Evolutionary conservation across 208 protist genomes (phyloP), one percentile per base, ranked within the genome.

Genomic region (Leishmania amazonensis): DNA sequence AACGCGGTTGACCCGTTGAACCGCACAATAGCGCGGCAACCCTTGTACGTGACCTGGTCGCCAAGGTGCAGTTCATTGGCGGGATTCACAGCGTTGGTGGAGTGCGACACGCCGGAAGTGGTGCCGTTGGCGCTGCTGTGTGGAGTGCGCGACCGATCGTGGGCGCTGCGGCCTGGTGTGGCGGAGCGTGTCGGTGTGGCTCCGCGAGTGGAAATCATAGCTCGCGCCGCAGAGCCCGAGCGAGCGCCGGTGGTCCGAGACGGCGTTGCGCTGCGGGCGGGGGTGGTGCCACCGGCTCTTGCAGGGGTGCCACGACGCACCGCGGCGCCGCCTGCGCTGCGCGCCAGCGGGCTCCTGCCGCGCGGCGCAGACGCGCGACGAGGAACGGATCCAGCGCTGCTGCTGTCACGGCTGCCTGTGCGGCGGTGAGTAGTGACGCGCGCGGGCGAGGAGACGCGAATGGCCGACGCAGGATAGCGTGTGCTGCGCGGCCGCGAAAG

Each of bases 1-100:
- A 97, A 97, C 17, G 90, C 83, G 24, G 94, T 97, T 9, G 91
- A 74, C 0, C 94, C 94, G 82, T 96, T 96, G 75, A 96, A 97
- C 62, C 93, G 94, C 65, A 97, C 93, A 54, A 96, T 85, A 21
- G 92, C 94, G 49, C 91, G 85, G 83, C 88, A 94, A 42, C 93
- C 92, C 84, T 96, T 96, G 86, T 97, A 97, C 45, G 86, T 88
- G n/a, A 97, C 93, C 45, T 89, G 88, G 54, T 96, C 93, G 40
- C 89, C 90, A 72, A 96, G 68, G 65, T 91, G 87, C 11, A 97
- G 86, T 60, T 96, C 93, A 71, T 94, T 96, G 49, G 91, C 88
- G 0, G 90, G 89, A 72, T 85, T 92, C 58, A 92, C 87, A 21
- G 82, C 73, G 49, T 79, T 85, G 3, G 78, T 76, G 47, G 82